Conservation (phyloP, 2,329 filamentous ascomycete species). For the Phaeosphaeria sp. region DNA sequence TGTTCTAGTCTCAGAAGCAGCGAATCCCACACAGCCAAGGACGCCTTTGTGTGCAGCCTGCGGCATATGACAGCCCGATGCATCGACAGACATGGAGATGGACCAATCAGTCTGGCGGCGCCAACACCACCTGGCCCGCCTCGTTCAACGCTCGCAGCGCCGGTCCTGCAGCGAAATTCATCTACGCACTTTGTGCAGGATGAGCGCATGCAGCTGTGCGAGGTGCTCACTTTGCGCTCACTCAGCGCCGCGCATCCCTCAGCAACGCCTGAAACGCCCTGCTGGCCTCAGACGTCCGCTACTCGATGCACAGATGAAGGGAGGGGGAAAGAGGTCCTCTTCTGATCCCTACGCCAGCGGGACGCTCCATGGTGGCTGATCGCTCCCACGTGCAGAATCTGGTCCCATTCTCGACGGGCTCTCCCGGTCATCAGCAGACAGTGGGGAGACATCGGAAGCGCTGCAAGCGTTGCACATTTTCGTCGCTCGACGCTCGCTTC, state of each 20-base stretch:
- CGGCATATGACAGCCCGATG: constrained; percentile 24
- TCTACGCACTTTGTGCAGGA: constrained; percentile 15
- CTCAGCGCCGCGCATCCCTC: constrained; percentile 16
- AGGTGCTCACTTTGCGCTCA: constrained; percentile 14
- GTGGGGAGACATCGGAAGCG: constrained; percentile 14
- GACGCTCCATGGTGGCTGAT: constrained; percentile 25
- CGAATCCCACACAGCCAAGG: constrained; percentile 21
- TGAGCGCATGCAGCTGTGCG: constrained; percentile 5
- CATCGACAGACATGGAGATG: constrained; percentile 15
- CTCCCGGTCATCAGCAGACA: constrained; percentile 24
- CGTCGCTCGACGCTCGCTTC: background rate
- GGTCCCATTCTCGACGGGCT: constrained; percentile 11
- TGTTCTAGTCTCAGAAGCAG: constrained; percentile 19
- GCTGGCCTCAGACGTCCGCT: constrained; percentile 2
- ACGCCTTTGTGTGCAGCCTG: constrained; percentile 19
- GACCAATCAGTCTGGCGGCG: constrained; percentile 19
- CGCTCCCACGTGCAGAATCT: constrained; percentile 21
- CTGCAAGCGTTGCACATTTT: background rate
- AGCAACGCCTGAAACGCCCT: constrained; percentile 22
- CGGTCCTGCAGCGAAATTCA: constrained; percentile 12
- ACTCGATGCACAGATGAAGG: background rate
- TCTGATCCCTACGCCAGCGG: constrained; percentile 14
- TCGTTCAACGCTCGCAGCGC: constrained; percentile 28
- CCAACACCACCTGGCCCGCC: constrained; percentile 17
- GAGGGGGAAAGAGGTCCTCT: background rate